Base-by-base conservation (phyloP, 1,284 basidiomycete species). In the Ustilago loliicola region DNA sequence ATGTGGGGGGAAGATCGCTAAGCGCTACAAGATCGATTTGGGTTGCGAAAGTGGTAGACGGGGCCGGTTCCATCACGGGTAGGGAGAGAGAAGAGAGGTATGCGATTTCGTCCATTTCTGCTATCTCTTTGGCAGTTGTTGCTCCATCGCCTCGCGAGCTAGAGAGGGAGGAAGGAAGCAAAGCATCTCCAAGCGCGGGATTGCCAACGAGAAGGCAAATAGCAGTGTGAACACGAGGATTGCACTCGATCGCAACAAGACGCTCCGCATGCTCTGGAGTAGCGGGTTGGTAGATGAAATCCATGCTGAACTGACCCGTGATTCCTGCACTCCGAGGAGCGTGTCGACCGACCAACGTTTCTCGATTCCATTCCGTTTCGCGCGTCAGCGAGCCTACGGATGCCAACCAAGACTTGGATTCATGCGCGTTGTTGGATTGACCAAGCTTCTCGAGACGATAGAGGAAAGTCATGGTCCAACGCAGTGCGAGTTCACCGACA, bases 221-320 rank as follows among this genome's bases (percentile, higher is more conserved):
- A 36, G 88, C 87, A 9, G 87, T 88, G 64, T 88, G 88, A 1
- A 87, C 86, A 19, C 88, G 80, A 5, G 88, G 87, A 62, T 88
- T 88, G 72, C 88, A 88, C 71, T 88, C 88, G 60, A 88, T 83
- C 10, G 87, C 87, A 51, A 88, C 88, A 21, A 88, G 77, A 9
- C 77, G 67, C 25, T 86, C 83, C n/a, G 68, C 70, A 32, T 83
- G 60, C 15, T 66, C 61, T 9, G 71, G 72, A 0, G 86, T 86
- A 2, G 61, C 65, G 9, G 81, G 80, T 52, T 83, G 81, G 59
- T 86, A 74, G 79, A 88, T 88, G 58, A 88, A 88, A 66, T 88
- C 87, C 78, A 88, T 87, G 29, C 87, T 87, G 69, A 88, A 88
- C 51, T 88, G 87, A 8, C 87, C 88, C 17, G 85, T 87, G 21